These are phyloP conservation scores for Aspergillus sp. DNA, from an alignment of 2,329 filamentous ascomycete species.

Conservation along the genomic window DNA sequence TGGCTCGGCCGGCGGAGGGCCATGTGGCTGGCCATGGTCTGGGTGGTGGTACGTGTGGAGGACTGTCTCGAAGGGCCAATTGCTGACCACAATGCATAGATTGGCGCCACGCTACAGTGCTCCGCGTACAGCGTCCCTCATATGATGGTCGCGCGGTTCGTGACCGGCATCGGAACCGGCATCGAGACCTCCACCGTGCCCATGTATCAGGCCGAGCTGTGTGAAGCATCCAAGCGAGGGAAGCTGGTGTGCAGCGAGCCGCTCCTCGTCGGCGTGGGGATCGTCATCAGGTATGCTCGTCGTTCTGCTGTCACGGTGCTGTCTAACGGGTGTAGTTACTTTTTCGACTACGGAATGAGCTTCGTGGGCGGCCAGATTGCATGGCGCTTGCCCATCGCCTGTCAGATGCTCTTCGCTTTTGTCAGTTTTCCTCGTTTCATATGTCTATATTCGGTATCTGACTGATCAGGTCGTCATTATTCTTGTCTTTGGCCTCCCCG, in stretches of 20 bases:
- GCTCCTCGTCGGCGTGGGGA: conserved; percentile 38
- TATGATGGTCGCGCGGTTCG: conserved; percentile 45
- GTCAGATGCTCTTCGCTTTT: conserved; percentile 46
- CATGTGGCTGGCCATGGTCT: conserved; percentile 37
- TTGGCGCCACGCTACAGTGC: conserved; percentile 35
- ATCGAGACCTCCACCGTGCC: conserved; percentile 40
- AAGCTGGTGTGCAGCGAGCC: conserved; percentile 43
- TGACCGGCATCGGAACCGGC: conserved; percentile 53
- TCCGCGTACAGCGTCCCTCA: conserved; percentile 30
- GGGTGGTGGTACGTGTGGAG: conserved; percentile 24
- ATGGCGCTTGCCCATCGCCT: conserved; percentile 49
- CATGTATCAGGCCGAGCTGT: conserved; percentile 47
- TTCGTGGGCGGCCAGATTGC: conserved; percentile 41
- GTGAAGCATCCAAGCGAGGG: conserved; percentile 42
- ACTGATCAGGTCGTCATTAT: conserved; percentile 14
- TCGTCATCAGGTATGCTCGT: conserved; percentile 27
- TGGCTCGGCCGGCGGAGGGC: conserved; percentile 28
- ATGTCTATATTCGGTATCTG: not conserved
- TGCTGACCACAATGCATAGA: conserved; percentile 8
- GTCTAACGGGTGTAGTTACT: conserved; percentile 16
- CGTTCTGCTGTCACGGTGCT: not conserved
- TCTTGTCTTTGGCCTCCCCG: conserved; percentile 24
- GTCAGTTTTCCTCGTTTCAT: conserved; percentile 32
- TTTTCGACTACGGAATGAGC: conserved; percentile 34
- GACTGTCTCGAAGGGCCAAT: not conserved